Evolutionary conservation across 257 asterid genomes (phyloP).

Genomic region (Nicotiana knightiana): DNA sequence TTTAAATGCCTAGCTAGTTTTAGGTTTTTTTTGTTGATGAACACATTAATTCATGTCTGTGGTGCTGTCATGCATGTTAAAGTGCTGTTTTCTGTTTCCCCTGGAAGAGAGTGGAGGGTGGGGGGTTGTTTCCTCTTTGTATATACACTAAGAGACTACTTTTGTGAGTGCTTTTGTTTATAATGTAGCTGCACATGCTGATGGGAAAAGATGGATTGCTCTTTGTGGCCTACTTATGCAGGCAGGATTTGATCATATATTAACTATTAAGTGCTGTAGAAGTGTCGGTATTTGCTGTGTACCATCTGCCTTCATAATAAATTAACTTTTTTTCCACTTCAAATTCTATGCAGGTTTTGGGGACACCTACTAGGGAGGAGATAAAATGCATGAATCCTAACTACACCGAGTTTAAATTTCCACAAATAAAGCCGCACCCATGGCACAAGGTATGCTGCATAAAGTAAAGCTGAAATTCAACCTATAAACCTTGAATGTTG

Average conservation of each 20-base stretch:
- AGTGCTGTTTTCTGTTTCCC: background rate
- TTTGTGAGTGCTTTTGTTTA: background rate
- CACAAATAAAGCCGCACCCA: conserved; percentile 98
- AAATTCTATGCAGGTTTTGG: conserved; percentile 65
- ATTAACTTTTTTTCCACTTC: conserved; percentile 8
- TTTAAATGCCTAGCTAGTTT: background rate
- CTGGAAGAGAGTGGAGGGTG: background rate
- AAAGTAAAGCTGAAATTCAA: background rate
- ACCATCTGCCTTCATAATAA: background rate
- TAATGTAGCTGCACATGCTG: background rate
- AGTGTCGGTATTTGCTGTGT: background rate
- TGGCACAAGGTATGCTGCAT: conserved; percentile 78
- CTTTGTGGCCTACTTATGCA: background rate
- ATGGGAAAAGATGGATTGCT: background rate
- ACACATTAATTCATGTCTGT: background rate
- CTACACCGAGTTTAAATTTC: conserved; percentile 87
- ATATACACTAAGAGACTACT: background rate
- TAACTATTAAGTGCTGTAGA: background rate
- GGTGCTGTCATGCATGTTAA: background rate
- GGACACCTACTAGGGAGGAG: conserved; percentile 98
- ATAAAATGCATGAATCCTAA: conserved; percentile 97
- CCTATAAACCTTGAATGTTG: background rate
- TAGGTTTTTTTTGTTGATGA: background rate
- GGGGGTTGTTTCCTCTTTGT: background rate
- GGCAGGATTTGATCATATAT: background rate